phyloP scores from a whole-genome alignment of 139 green algal genomes.

The Medakamo hakoo region DNA sequence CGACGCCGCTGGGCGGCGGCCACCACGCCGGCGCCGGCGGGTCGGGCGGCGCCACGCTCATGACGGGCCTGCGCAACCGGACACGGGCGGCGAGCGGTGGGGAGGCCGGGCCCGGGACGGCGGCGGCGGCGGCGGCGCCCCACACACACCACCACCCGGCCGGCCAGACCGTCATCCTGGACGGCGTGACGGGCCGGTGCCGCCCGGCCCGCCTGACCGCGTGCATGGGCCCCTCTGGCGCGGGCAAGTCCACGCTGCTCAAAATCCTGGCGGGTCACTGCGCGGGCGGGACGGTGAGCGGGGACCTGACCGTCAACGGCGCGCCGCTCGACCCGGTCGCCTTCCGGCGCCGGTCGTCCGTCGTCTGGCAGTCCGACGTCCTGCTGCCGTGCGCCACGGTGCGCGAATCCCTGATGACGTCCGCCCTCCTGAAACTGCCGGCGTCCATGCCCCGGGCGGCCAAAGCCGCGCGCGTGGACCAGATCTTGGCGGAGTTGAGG shows the following conservation, averaged over 20 bases:
- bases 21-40: too few relatives aligned
- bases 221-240: constrained; percentile 23
- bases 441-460: constrained; percentile 10
- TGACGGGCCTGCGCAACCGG: too few relatives aligned
- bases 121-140: too few relatives aligned
- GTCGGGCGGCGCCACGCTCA: too few relatives aligned
- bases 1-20: too few relatives aligned
- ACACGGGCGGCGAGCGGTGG: too few relatives aligned
- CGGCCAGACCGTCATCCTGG: not conserved
- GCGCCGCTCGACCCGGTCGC: not conserved
- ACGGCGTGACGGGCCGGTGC: not conserved
- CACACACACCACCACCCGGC: too few relatives aligned
- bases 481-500: constrained; percentile 25
- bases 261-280: constrained; percentile 16
- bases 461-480: constrained; percentile 16
- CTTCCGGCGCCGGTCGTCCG: not conserved
- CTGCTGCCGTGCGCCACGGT: constrained; percentile 46
- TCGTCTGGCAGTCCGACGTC: constrained; percentile 23
- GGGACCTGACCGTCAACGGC: not conserved
- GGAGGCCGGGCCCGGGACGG: too few relatives aligned
- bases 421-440: constrained; percentile 45
- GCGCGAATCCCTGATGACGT: constrained; percentile 33
- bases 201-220: not conserved
- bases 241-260: constrained; percentile 33
- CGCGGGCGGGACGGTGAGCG: too few relatives aligned